phyloP scores from a whole-genome alignment of 2,329 filamentous ascomycete species.

The Coniochaeta hoffmannii region DNA sequence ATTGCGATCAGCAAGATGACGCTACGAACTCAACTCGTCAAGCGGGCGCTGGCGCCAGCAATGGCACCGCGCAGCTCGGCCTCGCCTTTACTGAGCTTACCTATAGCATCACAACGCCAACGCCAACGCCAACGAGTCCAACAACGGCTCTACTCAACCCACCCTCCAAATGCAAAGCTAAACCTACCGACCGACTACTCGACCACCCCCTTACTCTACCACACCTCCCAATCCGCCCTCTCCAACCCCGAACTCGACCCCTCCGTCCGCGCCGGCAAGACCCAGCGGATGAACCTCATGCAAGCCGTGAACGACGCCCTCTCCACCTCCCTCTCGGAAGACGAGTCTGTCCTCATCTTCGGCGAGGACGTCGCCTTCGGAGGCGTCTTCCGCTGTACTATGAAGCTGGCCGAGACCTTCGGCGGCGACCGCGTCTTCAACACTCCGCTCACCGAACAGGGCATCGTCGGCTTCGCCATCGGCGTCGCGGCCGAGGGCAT shows the following conservation, averaged over 20 bases:
- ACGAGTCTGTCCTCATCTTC: slow-evolving; percentile 84
- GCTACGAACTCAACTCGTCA: neutral
- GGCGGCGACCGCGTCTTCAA: slow-evolving; percentile 91
- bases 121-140: neutral
- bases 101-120: neutral
- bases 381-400: slow-evolving; percentile 90
- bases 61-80: neutral
- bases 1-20: neutral
- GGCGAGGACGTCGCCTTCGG: slow-evolving; percentile 97
- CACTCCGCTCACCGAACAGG: slow-evolving; percentile 88
- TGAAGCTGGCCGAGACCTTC: slow-evolving; percentile 82
- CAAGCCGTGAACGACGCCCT: slow-evolving; percentile 90
- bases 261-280: slow-evolving; percentile 58
- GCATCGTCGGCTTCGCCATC: slow-evolving; percentile 88
- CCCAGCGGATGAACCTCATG: slow-evolving; percentile 87
- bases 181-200: slow-evolving; percentile 87
- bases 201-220: slow-evolving; percentile 71
- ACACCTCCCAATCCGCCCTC: slow-evolving; percentile 67
- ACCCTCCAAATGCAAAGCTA: slow-evolving; percentile 55
- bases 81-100: neutral
- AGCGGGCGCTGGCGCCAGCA: neutral
- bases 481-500: slow-evolving; percentile 86
- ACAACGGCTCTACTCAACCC: slow-evolving; percentile 40
- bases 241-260: slow-evolving; percentile 63
- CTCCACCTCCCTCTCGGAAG: slow-evolving; percentile 69